These are phyloP conservation scores for Agaricus blazei DNA, from an alignment of 768 basidiomycete species.

Conservation along the genomic window DNA sequence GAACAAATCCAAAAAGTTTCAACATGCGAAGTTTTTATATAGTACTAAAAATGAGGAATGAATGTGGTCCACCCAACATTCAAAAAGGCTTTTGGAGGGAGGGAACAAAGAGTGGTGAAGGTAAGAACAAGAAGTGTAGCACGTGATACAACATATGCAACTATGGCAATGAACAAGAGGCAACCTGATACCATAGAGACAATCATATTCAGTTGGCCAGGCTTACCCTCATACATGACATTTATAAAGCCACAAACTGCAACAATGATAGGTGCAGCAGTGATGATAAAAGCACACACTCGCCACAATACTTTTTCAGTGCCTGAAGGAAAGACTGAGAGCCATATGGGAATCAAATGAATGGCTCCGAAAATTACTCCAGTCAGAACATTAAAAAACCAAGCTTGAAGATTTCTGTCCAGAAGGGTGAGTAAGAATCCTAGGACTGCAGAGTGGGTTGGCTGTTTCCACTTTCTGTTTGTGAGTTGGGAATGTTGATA, in stretches of 20 bases:
- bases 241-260: not conserved
- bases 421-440: not conserved
- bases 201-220: too few species aligned
- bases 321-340: not conserved
- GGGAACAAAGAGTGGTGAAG: too few species aligned
- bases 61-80: too few species aligned
- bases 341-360: not conserved
- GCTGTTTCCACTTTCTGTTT: too few species aligned
- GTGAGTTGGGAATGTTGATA: too few species aligned
- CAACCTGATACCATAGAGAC: not conserved
- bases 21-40: too few species aligned
- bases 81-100: too few species aligned
- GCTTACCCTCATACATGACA: not conserved
- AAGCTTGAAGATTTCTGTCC: not conserved
- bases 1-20: too few species aligned
- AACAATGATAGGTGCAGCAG: not conserved
- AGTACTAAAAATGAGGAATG: not conserved
- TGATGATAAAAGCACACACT: not conserved
- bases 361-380: not conserved
- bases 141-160: slow-evolving; percentile 4
- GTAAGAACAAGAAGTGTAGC: slow-evolving; percentile 1
- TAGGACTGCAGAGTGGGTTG: too few species aligned
- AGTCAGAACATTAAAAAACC: not conserved
- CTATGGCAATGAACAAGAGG: not conserved
- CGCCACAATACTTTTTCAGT: not conserved